Conservation (phyloP, 805 yeast genomes). For the Metschnikowia borealis region DNA sequence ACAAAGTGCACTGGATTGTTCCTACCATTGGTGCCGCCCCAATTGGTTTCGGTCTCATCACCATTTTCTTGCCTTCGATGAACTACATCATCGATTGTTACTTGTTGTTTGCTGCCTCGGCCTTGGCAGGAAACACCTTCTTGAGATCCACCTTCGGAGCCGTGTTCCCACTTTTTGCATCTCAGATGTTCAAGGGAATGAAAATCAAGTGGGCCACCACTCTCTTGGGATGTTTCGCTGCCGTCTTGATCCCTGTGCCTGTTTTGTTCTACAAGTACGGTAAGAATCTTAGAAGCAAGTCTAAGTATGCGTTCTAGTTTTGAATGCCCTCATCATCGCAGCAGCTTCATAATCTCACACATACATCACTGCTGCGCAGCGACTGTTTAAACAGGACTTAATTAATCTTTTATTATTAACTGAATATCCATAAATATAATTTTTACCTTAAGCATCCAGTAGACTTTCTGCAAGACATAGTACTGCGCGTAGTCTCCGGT, state of each 20-base stretch:
- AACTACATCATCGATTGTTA: constrained; percentile 73
- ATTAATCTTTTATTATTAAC: background rate
- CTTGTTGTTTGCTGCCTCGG: constrained; percentile 66
- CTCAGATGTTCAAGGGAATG: constrained; percentile 63
- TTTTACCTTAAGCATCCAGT: background rate
- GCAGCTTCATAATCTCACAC: background rate
- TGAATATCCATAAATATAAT: no score
- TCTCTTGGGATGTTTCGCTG: constrained; percentile 58
- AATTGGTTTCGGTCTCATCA: constrained; percentile 52
- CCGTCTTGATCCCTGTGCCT: constrained; percentile 63
- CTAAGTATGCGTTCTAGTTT: constrained; percentile 38
- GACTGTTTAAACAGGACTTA: background rate
- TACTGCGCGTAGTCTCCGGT: constrained; percentile 5
- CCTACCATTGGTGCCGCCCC: constrained; percentile 60
- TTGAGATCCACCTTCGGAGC: constrained; percentile 67
- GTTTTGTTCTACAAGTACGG: constrained; percentile 52
- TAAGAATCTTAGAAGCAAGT: constrained; percentile 46
- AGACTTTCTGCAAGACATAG: background rate
- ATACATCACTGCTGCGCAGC: background rate
- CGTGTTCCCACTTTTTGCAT: constrained; percentile 63
- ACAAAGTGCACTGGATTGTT: constrained; percentile 26
- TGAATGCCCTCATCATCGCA: background rate
- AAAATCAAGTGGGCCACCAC: constrained; percentile 80
- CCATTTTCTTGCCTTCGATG: constrained; percentile 64
- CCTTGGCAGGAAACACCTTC: constrained; percentile 48